These are phyloP conservation scores for Bretziella fagacearum DNA, from an alignment of 2,329 filamentous ascomycete genomes.

Conservation along the genomic window DNA sequence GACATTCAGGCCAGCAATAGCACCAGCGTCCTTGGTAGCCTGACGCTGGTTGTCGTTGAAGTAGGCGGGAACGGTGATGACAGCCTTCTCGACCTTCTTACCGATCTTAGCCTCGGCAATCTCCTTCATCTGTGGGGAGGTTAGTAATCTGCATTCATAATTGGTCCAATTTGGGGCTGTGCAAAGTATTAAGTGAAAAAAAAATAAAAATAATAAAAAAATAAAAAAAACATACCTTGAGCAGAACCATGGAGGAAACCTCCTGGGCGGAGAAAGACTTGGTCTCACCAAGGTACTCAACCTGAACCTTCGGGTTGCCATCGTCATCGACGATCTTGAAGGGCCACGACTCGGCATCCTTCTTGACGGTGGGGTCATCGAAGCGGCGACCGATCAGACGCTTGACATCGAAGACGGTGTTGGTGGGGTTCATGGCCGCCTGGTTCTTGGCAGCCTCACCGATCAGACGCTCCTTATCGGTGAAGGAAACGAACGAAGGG, in stretches of 20 bases:
- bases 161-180: too few relatives aligned
- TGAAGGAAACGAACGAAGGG: constrained; percentile 98
- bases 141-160: neutral
- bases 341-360: constrained; percentile 96
- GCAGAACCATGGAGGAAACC: constrained; percentile 96
- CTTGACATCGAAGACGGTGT: constrained; percentile 99
- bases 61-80: constrained; percentile 97
- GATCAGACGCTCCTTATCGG: constrained; percentile 94
- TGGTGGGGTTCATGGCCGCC: constrained; percentile 96
- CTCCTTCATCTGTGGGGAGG: constrained; percentile 72
- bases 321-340: constrained; percentile 93
- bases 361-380: constrained; percentile 93
- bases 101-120: constrained; percentile 95
- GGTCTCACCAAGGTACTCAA: constrained; percentile 85
- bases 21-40: constrained; percentile 97
- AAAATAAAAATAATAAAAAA: constrained; percentile 12
- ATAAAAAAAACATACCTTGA: constrained; percentile 51
- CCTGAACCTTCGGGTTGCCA: constrained; percentile 80
- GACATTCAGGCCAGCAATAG: constrained; percentile 92
- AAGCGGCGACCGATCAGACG: constrained; percentile 94
- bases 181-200: neutral
- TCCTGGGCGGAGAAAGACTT: constrained; percentile 97
- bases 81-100: constrained; percentile 97
- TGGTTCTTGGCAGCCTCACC: constrained; percentile 99
- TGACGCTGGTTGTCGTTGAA: constrained; percentile 99